Base-by-base conservation (phyloP, 768 basidiomycete species). In the Leucogyrophana mollusca region DNA sequence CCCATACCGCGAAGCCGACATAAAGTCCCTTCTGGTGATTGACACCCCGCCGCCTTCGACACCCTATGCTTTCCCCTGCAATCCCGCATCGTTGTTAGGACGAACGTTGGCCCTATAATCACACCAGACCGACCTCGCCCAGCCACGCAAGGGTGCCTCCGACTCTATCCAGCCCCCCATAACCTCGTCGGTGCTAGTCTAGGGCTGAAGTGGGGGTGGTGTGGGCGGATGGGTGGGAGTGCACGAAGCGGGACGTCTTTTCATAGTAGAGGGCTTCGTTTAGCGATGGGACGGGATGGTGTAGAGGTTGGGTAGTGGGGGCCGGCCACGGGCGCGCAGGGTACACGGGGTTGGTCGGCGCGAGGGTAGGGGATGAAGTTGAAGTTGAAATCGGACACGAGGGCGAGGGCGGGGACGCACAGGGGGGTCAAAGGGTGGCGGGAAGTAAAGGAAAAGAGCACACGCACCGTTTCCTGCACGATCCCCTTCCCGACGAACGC, bases 401-500 rank as follows among this genome's bases (percentile, higher is more conserved):
- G 14, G 21, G 22, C 42, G 23, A n/a, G n/a, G 11, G 11, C 14
- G n/a, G n/a, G n/a, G n/a, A n/a, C n/a, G n/a, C n/a, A n/a, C n/a
- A n/a, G n/a, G n/a, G 21, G 22, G 34, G 17, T 37, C 49, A 9
- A 33, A 47, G 30, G 20, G 30, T n/a, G n/a, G n/a, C n/a, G n/a
- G 46, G 37, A 9, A 17, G n/a, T n/a, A n/a, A n/a, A n/a, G n/a
- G n/a, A n/a, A n/a, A n/a, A n/a, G n/a, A n/a, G n/a, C n/a, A n/a
- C 4, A 71, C 87, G 52, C 59, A 90, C 92, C 21, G 79, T 58
- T 4, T 75, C 59, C 17, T 74, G 65, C 21, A 98, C 74, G 38
- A 98, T 80, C 2, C 86, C 82, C 51, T 81, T 85, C 13, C 67
- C 63, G 52, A 91, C 75, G 46, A 99, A 81, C 62, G 97, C 95